Conservation (phyloP, 1,139 yeast genomes). For the Pichia sp. region DNA sequence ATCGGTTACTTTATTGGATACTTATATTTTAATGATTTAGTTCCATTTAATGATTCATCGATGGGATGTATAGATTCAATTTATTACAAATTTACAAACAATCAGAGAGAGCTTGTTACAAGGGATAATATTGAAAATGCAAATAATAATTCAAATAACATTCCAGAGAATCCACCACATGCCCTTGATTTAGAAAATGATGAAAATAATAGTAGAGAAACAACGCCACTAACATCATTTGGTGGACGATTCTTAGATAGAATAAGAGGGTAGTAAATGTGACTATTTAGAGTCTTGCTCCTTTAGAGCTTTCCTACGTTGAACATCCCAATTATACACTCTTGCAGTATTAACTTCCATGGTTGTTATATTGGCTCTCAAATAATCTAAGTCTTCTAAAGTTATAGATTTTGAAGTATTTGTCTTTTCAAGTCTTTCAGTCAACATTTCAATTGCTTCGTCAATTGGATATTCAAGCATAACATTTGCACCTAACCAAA, state of each 20-base stretch:
- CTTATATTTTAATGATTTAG: slow-evolving; percentile 44
- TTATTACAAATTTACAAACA: slow-evolving; percentile 13
- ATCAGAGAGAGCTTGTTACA: slow-evolving; percentile 18
- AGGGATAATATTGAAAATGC: background rate
- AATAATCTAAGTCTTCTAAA: slow-evolving; percentile 79
- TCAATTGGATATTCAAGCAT: slow-evolving; percentile 91
- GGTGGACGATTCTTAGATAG: slow-evolving; percentile 54
- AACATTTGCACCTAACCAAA: slow-evolving; percentile 97
- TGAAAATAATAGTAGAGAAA: slow-evolving; percentile 31
- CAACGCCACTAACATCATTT: slow-evolving; percentile 53
- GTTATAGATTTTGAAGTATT: slow-evolving; percentile 52
- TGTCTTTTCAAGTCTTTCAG: slow-evolving; percentile 58
- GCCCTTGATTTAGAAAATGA: slow-evolving; percentile 4
- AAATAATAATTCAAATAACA: slow-evolving; percentile 12
- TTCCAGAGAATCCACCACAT: background rate
- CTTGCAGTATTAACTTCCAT: slow-evolving; percentile 98
- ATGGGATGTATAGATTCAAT: slow-evolving; percentile 34
- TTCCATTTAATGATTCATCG: slow-evolving; percentile 57
- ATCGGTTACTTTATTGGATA: slow-evolving; percentile 59
- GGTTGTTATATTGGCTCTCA: slow-evolving; percentile 90
- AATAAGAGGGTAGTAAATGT: slow-evolving; percentile 34
- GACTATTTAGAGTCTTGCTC: background rate
- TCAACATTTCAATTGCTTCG: slow-evolving; percentile 73
- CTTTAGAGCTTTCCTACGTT: slow-evolving; percentile 42
- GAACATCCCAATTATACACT: slow-evolving; percentile 93